These are phyloP conservation scores for Penicillium desertorum DNA, from an alignment of 495 filamentous ascomycete genomes.

Conservation along the genomic window DNA sequence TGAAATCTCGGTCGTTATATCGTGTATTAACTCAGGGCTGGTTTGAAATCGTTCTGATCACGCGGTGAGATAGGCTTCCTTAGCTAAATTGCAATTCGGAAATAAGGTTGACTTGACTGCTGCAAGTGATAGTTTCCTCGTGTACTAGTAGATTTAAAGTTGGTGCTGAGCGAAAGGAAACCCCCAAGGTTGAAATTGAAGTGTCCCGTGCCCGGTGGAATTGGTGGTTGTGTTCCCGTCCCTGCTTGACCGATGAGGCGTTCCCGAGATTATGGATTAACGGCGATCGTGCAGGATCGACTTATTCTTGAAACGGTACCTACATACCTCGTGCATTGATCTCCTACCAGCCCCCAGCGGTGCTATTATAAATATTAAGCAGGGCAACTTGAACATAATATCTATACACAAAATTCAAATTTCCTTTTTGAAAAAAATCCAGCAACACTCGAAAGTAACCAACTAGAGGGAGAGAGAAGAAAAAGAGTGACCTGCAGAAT, in stretches of 20 bases:
- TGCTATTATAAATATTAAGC: neutral
- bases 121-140: neutral
- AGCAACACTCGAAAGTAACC: neutral
- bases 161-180: neutral
- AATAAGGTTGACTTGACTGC: neutral
- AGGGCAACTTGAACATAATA: neutral
- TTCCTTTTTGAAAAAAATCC: neutral
- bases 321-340: neutral
- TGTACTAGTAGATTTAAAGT: neutral
- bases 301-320: neutral
- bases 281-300: constrained; percentile 11
- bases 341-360: neutral
- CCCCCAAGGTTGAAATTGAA: neutral
- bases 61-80: neutral
- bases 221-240: neutral
- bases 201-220: neutral
- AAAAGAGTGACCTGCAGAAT: constrained; percentile 1
- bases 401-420: neutral
- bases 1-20: neutral
- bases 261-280: constrained; percentile 8
- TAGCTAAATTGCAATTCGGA: neutral
- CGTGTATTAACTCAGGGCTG: neutral
- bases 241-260: constrained; percentile 9
- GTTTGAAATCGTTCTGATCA: neutral
- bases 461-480: neutral